Evolutionary conservation across 1,139 yeast species (phyloP).

Genomic region (Kazachstania sp.): DNA sequence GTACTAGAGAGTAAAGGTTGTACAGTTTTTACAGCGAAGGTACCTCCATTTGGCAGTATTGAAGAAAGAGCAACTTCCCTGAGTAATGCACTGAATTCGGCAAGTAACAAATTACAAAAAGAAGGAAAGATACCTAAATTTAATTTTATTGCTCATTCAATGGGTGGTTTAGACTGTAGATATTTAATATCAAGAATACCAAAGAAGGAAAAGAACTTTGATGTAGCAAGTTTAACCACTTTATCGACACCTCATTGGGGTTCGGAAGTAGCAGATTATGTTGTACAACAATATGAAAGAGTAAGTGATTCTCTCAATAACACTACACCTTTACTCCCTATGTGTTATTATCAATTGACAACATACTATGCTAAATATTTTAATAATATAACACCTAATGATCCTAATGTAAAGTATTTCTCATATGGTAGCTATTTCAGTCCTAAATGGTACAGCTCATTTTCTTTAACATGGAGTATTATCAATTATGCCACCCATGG

Average conservation of each 20-base stretch:
- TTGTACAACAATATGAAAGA: conserved; percentile 34
- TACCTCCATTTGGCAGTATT: conserved; percentile 76
- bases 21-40: conserved; percentile 62
- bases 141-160: conserved; percentile 81
- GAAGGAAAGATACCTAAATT: conserved; percentile 35
- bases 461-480: conserved; percentile 54
- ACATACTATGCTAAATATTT: conserved; percentile 39
- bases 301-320: conserved; percentile 13
- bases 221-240: conserved; percentile 68
- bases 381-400: conserved; percentile 45
- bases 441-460: conserved; percentile 57
- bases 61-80: conserved; percentile 58
- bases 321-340: conserved; percentile 31
- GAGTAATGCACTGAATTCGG: conserved; percentile 41
- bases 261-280: conserved; percentile 71
- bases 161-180: conserved; percentile 89
- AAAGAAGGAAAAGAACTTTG: conserved; percentile 34
- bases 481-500: conserved; percentile 37
- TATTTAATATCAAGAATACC: conserved; percentile 55
- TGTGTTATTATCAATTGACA: conserved; percentile 52
- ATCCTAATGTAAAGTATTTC: conserved; percentile 59
- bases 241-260: conserved; percentile 86
- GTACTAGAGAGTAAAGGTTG: conserved; percentile 56
- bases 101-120: neutral
- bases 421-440: conserved; percentile 72